These are phyloP conservation scores for Agaricales sp. DNA, from an alignment of 1,284 basidiomycete genomes.

Conservation along the genomic window DNA sequence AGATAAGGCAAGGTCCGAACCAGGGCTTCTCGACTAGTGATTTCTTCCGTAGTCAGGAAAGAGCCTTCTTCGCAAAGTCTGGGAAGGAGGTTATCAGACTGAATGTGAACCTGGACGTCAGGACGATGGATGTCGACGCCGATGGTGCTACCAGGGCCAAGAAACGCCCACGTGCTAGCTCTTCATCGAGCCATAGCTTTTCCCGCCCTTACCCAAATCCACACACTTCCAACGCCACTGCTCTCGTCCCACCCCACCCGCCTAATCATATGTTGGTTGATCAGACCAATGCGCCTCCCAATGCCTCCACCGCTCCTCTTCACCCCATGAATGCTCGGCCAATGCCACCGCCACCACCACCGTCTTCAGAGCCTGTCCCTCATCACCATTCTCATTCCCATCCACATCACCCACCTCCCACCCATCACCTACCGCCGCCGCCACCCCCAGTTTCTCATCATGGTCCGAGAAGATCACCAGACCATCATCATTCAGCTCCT, in stretches of 20 bases:
- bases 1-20: not conserved
- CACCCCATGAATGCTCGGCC: not conserved
- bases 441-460: not conserved
- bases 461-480: not conserved
- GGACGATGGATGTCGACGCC: not conserved
- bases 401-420: not conserved
- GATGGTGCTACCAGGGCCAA: not conserved
- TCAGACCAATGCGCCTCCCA: not conserved
- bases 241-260: not conserved
- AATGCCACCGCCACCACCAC: not conserved
- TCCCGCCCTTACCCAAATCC: not conserved
- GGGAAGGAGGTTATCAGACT: not conserved
- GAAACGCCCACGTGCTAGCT: not conserved
- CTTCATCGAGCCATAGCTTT: not conserved
- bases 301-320: not conserved
- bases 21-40: not conserved
- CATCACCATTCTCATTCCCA: not conserved
- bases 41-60: not conserved
- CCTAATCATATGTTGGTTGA: too few relatives aligned
- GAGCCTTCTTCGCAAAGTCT: slow-evolving; percentile 1
- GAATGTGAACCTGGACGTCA: not conserved
- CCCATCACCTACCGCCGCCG: not conserved
- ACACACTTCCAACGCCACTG: not conserved
- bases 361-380: not conserved
- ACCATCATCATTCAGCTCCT: not conserved